Evolutionary conservation across 2,329 filamentous ascomycete genomes (phyloP).

Genomic region (Claviceps sp.): DNA sequence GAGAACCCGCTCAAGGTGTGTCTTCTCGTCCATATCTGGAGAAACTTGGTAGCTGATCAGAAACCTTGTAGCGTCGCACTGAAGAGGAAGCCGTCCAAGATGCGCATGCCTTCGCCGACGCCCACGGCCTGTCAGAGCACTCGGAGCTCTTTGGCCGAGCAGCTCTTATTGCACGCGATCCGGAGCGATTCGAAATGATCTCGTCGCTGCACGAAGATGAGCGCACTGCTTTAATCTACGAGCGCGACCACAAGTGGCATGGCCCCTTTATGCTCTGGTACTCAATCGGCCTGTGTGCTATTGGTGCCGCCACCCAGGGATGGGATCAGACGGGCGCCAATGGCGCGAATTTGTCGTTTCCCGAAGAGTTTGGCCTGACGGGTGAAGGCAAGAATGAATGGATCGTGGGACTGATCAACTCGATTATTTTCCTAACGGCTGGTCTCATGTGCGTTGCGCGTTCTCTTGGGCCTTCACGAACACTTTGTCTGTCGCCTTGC

Average conservation of each 20-base stretch:
- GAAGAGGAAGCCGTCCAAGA: slow-evolving; percentile 16
- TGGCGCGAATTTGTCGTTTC: slow-evolving; percentile 47
- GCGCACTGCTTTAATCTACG: slow-evolving; percentile 20
- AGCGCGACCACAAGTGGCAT: slow-evolving; percentile 45
- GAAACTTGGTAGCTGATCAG: not conserved
- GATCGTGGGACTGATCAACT: slow-evolving; percentile 18
- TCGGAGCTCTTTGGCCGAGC: slow-evolving; percentile 22
- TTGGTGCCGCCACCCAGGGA: slow-evolving; percentile 43
- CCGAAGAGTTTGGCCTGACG: slow-evolving; percentile 24
- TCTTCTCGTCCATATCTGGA: not conserved
- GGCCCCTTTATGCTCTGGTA: slow-evolving; percentile 26
- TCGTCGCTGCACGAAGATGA: slow-evolving; percentile 13
- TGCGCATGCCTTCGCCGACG: slow-evolving; percentile 34
- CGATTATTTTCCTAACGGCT: slow-evolving; percentile 25
- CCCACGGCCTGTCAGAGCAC: slow-evolving; percentile 32
- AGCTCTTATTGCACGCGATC: slow-evolving; percentile 17
- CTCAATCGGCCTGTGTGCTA: slow-evolving; percentile 37
- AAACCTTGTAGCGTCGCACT: slow-evolving; percentile 11
- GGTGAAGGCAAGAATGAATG: slow-evolving; percentile 29
- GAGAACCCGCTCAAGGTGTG: slow-evolving; percentile 20
- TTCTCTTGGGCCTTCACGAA: not conserved
- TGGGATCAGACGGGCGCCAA: slow-evolving; percentile 52
- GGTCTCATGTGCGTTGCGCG: slow-evolving; percentile 39
- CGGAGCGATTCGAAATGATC: slow-evolving; percentile 10
- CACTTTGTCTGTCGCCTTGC: not conserved